phyloP scores from a whole-genome alignment of 2,329 filamentous ascomycete genomes.

The Diaporthe australafricana region DNA sequence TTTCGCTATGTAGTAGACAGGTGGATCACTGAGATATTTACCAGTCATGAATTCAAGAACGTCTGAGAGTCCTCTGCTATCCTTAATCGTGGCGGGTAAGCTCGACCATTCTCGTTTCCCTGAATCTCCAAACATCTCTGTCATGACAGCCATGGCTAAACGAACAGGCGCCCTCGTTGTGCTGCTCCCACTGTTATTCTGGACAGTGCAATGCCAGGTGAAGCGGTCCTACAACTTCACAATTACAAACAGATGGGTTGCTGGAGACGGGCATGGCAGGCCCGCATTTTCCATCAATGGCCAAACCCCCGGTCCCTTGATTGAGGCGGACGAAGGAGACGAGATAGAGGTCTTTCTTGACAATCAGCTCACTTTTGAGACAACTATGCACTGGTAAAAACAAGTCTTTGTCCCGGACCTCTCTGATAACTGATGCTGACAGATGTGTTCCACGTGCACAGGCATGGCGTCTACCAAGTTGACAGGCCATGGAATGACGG shows the following conservation, averaged over 20 bases:
- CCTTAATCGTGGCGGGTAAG: not conserved
- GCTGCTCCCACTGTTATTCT: slow-evolving; percentile 24
- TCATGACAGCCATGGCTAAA: slow-evolving; percentile 1
- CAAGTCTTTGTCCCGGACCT: not conserved
- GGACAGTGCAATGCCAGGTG: slow-evolving; percentile 17
- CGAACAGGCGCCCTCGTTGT: not conserved
- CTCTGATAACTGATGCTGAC: not conserved
- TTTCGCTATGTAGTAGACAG: slow-evolving; percentile 6
- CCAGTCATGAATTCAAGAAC: slow-evolving; percentile 11
- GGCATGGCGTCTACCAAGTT: slow-evolving; percentile 40
- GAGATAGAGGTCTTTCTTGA: slow-evolving; percentile 37
- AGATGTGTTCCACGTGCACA: not conserved
- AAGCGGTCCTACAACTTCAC: slow-evolving; percentile 25
- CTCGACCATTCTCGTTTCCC: not conserved
- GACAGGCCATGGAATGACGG: slow-evolving; percentile 39
- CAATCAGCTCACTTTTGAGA: slow-evolving; percentile 37
- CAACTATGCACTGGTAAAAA: slow-evolving; percentile 38
- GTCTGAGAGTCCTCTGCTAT: no score
- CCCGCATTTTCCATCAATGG: slow-evolving; percentile 37
- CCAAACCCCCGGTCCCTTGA: slow-evolving; percentile 36
- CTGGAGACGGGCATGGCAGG: slow-evolving; percentile 37
- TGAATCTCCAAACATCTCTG: not conserved
- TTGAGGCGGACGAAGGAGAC: slow-evolving; percentile 37
- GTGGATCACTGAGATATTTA: not conserved
- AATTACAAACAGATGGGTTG: slow-evolving; percentile 18